Evolutionary conservation across 2,329 filamentous ascomycete species (phyloP).

Genomic region (Alternaria gansuensis): DNA sequence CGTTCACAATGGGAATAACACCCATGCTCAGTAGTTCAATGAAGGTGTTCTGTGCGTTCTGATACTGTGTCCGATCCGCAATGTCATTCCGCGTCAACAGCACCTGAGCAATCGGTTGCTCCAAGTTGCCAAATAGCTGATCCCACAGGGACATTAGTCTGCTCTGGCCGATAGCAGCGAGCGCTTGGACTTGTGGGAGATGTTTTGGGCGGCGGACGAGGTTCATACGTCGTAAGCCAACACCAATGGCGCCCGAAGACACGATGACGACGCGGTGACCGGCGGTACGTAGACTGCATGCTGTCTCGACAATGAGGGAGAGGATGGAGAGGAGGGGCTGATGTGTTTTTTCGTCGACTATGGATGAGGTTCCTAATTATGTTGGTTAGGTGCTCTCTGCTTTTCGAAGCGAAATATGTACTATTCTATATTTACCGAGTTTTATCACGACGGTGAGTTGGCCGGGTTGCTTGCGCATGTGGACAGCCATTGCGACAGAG

Average conservation of each 20-base stretch:
- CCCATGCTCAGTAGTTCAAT: constrained; percentile 90
- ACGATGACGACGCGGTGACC: constrained; percentile 95
- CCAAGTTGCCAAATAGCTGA: constrained; percentile 84
- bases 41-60: constrained; percentile 96
- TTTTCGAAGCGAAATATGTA: constrained; percentile 32
- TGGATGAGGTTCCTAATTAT: constrained; percentile 88
- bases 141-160: constrained; percentile 96
- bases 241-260: constrained; percentile 95
- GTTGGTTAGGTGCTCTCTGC: constrained; percentile 44
- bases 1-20: constrained; percentile 97
- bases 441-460: constrained; percentile 82
- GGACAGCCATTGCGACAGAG: constrained; percentile 42
- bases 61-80: constrained; percentile 91
- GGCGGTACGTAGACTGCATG: constrained; percentile 84
- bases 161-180: constrained; percentile 96
- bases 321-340: constrained; percentile 91
- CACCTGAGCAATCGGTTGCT: constrained; percentile 93
- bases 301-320: constrained; percentile 92
- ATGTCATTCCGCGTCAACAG: constrained; percentile 95
- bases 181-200: constrained; percentile 86
- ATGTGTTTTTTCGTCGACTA: constrained; percentile 94
- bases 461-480: constrained; percentile 62
- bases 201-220: constrained; percentile 87
- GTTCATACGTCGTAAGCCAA: constrained; percentile 90
- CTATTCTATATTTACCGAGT: constrained; percentile 68